Base-by-base conservation (phyloP, 2,329 filamentous ascomycete genomes). In the Trichoderma koningiopsis region DNA sequence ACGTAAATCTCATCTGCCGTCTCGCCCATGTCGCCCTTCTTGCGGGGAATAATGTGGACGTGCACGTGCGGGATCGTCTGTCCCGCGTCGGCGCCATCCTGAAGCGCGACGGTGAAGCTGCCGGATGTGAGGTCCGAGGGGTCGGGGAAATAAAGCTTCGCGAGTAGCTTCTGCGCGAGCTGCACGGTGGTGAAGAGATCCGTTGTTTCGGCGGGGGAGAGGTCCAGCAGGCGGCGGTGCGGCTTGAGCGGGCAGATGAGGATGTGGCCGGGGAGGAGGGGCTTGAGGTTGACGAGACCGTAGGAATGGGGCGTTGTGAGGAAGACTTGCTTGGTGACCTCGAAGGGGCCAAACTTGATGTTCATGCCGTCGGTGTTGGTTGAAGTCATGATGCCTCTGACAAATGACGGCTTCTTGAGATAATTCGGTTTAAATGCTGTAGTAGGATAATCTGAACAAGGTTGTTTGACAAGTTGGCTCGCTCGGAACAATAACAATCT, bases 11-110 rank as follows among this genome's bases (percentile, higher is more conserved):
- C 88, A 80, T 97, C 94, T 5, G 78, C 77, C 4, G 77, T 76
- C 3, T 69, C 69, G 37, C 72, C 82, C 77, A 78, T 85, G 77
- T 89, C 85, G 49, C 89, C 86, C 69, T 82, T 83, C 70, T 83
- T 83, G 43, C 94, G 84, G 24, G 94, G 94, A 66, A 97, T 95
- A 60, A 97, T 87, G 82, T 99, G 96, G 31, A 94, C 92, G 81
- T 99, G 96, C 16, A 97, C 89, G 81, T 99, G 96, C 10, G 93
- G 86, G 56, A 99, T 95, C 69, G 93, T 97, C 86, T 99, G 96
- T 0, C 96, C 96, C 0, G 96, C 93, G 70, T 94, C 93, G 37
- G 85, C 83, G 24, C 96, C 96, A 79, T 99, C 96, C 79, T 99
- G 96, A n/a, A 99, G 87, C 0, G 95, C 94, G 61, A 99, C 90